Base-by-base conservation (phyloP, 2,329 filamentous ascomycete genomes). In the Beauveria varroae region DNA sequence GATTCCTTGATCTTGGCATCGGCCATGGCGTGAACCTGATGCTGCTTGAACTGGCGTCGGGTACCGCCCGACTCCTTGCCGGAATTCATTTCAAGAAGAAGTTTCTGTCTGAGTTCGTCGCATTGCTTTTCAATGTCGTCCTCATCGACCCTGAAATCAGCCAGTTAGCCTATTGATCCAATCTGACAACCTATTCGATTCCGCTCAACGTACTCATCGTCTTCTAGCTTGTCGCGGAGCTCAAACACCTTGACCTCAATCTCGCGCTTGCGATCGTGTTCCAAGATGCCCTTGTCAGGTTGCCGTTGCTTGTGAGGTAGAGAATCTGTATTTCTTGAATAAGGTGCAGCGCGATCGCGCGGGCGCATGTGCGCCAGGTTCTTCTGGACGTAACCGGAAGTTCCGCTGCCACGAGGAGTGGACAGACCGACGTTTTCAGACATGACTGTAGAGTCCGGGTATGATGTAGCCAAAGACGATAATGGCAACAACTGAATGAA, bases 1-100 rank as follows among this genome's bases (percentile, higher is more conserved):
- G 89, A 96, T 81, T 99, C 95, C 73, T 91, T 89, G 67, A 96
- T 93, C 82, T 99, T 99, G 63, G 93, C 95, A 69, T 95, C 90
- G 20, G 95, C 95, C 73, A 96, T 82, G 76, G 98, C 95, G 78
- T 99, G 95, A 22, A 98, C 92, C 76, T 98, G 91, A 75, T 98
- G 92, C 66, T 87, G 82, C 77, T 98, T 99, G 65, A 98, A 81
- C 10, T 84, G 82, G 59, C 72, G 76, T 61, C 75, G 72, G n/a
- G 70, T 74, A 26, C 72, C 75, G 60, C 68, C 72, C 26, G 64
- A 67, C 24, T 65, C 72, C 40, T 68, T 71, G 1, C 67, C 69
- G 0, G 70, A 69, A 51, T 75, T 72, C 63, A 75, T 72, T 62
- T 78, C 74, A 12, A 71, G 71, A 1, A 74, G 67, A 0, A 79